phyloP scores from a whole-genome alignment of 495 filamentous ascomycete species.

The Xanthoparmelia taractica region DNA sequence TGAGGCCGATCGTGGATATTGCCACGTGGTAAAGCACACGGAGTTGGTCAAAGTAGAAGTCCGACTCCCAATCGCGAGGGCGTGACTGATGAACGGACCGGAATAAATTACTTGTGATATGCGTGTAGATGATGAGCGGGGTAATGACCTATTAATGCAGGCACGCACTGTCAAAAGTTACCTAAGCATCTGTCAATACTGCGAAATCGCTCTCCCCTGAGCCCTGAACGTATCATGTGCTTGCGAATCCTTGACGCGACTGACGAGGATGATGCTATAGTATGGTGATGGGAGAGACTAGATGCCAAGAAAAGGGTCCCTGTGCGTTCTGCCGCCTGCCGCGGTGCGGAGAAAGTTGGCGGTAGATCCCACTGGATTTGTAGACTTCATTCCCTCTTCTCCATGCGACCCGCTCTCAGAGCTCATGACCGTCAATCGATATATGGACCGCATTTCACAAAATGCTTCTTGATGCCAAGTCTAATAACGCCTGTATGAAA shows the following conservation, averaged over 20 bases:
- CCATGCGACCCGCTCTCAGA: background rate
- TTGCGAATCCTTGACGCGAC: background rate
- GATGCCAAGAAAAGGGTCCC: no score
- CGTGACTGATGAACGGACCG: background rate
- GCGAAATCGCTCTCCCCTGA: background rate
- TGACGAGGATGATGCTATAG: background rate
- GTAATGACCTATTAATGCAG: background rate
- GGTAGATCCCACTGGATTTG: background rate
- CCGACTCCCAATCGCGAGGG: background rate
- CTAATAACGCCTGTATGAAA: background rate
- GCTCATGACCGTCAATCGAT: background rate
- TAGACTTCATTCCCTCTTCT: background rate
- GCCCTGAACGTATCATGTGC: background rate
- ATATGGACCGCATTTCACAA: background rate
- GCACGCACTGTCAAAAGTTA: background rate
- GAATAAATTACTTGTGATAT: background rate
- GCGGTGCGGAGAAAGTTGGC: background rate
- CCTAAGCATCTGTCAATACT: background rate
- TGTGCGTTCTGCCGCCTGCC: background rate
- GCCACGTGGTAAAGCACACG: no score
- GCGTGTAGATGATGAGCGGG: background rate
- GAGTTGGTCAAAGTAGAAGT: background rate
- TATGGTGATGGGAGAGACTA: background rate
- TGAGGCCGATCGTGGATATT: no score
- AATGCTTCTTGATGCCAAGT: background rate